phyloP scores from a whole-genome alignment of 768 basidiomycete genomes.

The Rhizopogon roseolus region DNA sequence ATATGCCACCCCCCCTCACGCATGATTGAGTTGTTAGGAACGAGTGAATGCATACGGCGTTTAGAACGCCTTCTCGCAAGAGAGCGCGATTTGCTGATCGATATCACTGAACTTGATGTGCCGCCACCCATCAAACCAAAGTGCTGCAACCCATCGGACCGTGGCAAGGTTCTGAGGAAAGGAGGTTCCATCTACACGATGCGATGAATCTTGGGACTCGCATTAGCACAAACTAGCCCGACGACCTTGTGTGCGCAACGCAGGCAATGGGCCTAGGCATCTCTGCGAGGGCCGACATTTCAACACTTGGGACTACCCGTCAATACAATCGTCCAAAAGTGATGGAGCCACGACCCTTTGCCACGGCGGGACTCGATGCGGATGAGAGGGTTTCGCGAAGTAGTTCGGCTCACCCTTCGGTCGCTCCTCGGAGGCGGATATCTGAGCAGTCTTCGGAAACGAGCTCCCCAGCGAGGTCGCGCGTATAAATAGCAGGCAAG shows the following conservation, averaged over 20 bases:
- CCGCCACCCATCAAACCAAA: not conserved
- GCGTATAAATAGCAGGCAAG: not conserved
- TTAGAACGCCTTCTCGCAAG: not conserved
- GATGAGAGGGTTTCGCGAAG: not conserved
- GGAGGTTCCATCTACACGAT: not conserved
- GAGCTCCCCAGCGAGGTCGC: not conserved
- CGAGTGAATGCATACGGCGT: not conserved
- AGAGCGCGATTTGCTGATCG: not conserved
- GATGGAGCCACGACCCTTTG: not conserved
- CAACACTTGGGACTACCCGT: not conserved
- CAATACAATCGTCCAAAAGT: not conserved
- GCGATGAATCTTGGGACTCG: not conserved
- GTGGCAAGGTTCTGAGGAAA: not conserved
- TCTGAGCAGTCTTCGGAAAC: not conserved
- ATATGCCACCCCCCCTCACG: not conserved
- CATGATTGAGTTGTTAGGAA: not conserved
- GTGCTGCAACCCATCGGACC: not conserved
- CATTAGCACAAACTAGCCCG: not conserved
- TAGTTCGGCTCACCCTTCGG: not conserved
- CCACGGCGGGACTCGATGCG: not conserved
- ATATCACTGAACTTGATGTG: not conserved
- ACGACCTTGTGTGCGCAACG: not conserved
- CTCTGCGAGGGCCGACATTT: not conserved
- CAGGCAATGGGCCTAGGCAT: not conserved
- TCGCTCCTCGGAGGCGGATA: not conserved